phyloP scores from a whole-genome alignment of 208 protist species.

The Acanthamoeba royreba region DNA sequence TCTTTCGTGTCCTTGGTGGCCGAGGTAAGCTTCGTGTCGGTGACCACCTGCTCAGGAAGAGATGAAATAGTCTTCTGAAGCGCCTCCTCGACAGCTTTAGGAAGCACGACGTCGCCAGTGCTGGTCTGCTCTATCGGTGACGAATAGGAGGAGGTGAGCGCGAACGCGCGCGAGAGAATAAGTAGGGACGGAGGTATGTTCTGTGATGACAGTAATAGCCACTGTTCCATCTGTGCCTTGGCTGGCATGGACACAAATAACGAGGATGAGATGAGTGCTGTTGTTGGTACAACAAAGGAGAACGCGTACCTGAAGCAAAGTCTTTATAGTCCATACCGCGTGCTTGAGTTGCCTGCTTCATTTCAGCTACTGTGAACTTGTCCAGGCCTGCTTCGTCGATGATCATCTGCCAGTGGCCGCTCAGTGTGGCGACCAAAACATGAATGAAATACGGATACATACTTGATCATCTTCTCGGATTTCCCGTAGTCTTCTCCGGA shows the following conservation, averaged over 20 bases:
- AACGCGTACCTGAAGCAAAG: not conserved
- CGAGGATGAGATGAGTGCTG: no score
- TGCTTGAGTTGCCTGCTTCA: conserved; percentile 1
- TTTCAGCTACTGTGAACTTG: conserved; percentile 3
- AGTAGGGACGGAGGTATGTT: not conserved
- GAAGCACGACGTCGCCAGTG: no score
- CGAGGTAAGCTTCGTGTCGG: not conserved
- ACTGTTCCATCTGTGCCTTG: not conserved
- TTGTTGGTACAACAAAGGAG: no score
- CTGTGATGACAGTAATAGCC: not conserved
- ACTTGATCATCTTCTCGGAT: conserved; percentile 57
- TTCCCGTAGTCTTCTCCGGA: conserved; percentile 3
- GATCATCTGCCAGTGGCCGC: conserved; percentile 44
- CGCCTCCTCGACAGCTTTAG: no score
- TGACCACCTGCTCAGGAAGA: not conserved
- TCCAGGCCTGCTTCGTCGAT: conserved; percentile 36
- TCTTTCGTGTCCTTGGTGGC: not conserved
- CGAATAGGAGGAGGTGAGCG: not conserved
- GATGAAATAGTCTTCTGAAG: not conserved
- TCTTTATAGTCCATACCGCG: conserved; percentile 41
- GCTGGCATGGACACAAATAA: no score
- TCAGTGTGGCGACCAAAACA: not conserved
- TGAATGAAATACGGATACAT: not conserved
- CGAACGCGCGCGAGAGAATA: not conserved
- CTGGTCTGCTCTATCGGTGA: no score